phyloP scores from a whole-genome alignment of 2,329 filamentous ascomycete genomes.

The Ophiognomonia clavigignenti-juglandacearum region DNA sequence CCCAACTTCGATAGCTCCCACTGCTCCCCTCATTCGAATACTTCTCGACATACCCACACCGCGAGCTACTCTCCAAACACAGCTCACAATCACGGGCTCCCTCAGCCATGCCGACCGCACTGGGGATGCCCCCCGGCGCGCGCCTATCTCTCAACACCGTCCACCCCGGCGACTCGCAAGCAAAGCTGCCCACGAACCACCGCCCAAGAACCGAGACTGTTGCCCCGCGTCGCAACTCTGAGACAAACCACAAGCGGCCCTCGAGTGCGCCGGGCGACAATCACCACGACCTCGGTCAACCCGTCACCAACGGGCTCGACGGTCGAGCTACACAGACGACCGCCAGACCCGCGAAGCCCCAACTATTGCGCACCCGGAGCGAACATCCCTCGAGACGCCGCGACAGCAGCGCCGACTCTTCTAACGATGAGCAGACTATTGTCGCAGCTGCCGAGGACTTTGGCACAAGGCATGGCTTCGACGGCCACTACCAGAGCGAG shows the following conservation, averaged over 20 bases:
- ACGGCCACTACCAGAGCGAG: constrained; percentile 85
- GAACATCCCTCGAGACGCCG: constrained; percentile 34
- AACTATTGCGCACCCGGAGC: constrained; percentile 53
- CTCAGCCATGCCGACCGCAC: constrained; percentile 13
- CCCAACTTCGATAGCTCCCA: neutral
- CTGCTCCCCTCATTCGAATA: neutral
- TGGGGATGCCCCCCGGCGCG: constrained; percentile 11
- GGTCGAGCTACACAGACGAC: constrained; percentile 2
- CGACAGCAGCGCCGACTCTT: constrained; percentile 20
- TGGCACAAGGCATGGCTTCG: constrained; percentile 77
- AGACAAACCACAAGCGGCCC: constrained; percentile 30
- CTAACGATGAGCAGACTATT: constrained; percentile 32
- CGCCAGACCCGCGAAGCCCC: constrained; percentile 37
- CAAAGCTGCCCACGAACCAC: constrained; percentile 5
- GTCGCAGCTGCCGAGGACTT: constrained; percentile 37
- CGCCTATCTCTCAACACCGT: constrained; percentile 4
- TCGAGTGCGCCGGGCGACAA: constrained; percentile 42
- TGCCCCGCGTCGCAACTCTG: constrained; percentile 11
- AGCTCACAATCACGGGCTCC: constrained; percentile 1
- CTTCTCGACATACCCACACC: neutral
- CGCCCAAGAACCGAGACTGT: constrained; percentile 13
- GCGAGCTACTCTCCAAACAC: neutral
- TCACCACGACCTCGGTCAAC: constrained; percentile 16
- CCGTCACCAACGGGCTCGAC: constrained; percentile 23
- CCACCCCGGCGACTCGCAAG: constrained; percentile 1